Conservation (phyloP, 345 rosid genomes). For the Moringa oleifera region DNA sequence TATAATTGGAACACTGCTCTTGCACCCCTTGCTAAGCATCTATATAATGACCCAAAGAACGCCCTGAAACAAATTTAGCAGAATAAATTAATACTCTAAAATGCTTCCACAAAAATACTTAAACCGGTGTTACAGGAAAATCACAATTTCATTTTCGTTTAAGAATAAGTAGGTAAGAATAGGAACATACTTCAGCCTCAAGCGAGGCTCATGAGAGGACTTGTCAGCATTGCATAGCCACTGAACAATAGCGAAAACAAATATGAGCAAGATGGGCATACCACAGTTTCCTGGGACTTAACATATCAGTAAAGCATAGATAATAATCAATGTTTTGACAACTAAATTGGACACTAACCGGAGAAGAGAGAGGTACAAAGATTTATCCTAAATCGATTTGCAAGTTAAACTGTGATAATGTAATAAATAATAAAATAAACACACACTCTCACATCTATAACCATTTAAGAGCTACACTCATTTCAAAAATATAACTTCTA, state of each 20-base stretch:
- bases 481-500: too few relatives aligned
- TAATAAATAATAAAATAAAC: too few relatives aligned
- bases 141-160: background rate
- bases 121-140: background rate
- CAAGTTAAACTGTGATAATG: too few relatives aligned
- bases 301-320: too few relatives aligned
- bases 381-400: too few relatives aligned
- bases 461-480: too few relatives aligned
- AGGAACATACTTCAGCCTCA: slow-evolving; percentile 71
- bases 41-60: slow-evolving; percentile 80
- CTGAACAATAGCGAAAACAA: slow-evolving; percentile 24
- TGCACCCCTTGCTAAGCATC: slow-evolving; percentile 83
- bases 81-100: background rate
- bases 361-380: too few relatives aligned
- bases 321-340: too few relatives aligned
- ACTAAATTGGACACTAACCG: too few relatives aligned
- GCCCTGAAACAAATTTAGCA: slow-evolving; percentile 38
- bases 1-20: slow-evolving; percentile 89
- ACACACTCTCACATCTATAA: too few relatives aligned
- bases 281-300: too few relatives aligned
- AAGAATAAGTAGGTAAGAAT: slow-evolving; percentile 3
- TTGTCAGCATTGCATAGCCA: slow-evolving; percentile 99
- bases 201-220: slow-evolving; percentile 86
- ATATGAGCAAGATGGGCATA: background rate
- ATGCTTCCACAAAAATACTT: background rate